Percentiles rank a stretch among this genome's conserved stretches.
phyloP scores from a whole-genome alignment of 805 yeast species.

The Hanseniaspora meyeri region DNA sequence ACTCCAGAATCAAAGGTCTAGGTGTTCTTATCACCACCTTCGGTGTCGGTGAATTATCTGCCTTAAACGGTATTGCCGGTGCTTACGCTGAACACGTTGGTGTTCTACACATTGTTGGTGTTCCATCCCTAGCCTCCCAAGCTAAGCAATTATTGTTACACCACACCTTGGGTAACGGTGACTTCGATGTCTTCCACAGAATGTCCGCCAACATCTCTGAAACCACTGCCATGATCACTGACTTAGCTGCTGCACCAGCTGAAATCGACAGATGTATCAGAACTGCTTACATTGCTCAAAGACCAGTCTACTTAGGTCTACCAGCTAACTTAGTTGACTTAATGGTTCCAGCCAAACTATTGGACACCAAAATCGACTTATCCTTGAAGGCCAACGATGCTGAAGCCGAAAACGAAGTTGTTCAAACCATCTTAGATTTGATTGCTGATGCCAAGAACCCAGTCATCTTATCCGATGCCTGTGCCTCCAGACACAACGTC shows the following conservation, averaged over 20 bases:
- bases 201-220: slow-evolving; percentile 66
- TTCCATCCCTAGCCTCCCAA: slow-evolving; percentile 65
- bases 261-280: slow-evolving; percentile 64
- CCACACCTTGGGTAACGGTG: slow-evolving; percentile 77
- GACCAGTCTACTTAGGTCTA: slow-evolving; percentile 72
- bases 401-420: slow-evolving; percentile 52
- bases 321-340: slow-evolving; percentile 72
- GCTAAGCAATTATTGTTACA: slow-evolving; percentile 61
- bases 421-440: slow-evolving; percentile 40
- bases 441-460: slow-evolving; percentile 54
- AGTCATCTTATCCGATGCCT: slow-evolving; percentile 70
- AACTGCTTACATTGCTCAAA: slow-evolving; percentile 56
- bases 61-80: slow-evolving; percentile 79
- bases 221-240: slow-evolving; percentile 53
- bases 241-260: slow-evolving; percentile 51
- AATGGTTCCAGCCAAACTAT: slow-evolving; percentile 42
- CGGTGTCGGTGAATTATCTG: slow-evolving; percentile 82
- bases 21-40: slow-evolving; percentile 70
- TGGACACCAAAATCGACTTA: slow-evolving; percentile 56
- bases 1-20: slow-evolving; percentile 67
- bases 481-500: slow-evolving; percentile 68
- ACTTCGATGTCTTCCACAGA: slow-evolving; percentile 62
- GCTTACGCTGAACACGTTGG: slow-evolving; percentile 85
- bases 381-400: slow-evolving; percentile 44
- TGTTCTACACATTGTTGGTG: slow-evolving; percentile 72